These are phyloP conservation scores for Encephalitozoon romaleae DNA, from an alignment of 371 early-diverging fungal species.

Conservation along the genomic window DNA sequence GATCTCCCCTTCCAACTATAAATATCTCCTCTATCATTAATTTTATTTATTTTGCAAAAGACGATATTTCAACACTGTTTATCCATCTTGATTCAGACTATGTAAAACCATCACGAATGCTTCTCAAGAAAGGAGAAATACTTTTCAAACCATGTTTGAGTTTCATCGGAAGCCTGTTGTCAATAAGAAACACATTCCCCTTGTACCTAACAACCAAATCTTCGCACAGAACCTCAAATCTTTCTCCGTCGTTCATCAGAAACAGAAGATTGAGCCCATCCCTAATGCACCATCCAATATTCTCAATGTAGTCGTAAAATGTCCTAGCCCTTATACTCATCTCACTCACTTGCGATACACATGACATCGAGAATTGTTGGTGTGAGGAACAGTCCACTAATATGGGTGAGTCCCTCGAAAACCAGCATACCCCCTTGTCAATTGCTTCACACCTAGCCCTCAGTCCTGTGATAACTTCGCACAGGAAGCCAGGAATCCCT, in stretches of 20 bases:
- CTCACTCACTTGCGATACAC: not conserved
- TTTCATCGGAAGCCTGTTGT: constrained; percentile 4
- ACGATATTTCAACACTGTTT: not conserved
- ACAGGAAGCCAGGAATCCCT: not conserved
- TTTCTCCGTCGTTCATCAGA: constrained; percentile 5
- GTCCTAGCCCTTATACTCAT: not conserved
- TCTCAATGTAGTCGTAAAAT: not conserved
- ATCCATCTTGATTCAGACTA: not conserved
- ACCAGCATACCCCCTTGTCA: not conserved
- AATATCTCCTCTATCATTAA: constrained; percentile 32
- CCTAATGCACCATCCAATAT: constrained; percentile 18
- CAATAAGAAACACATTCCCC: not conserved
- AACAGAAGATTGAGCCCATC: not conserved
- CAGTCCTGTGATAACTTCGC: not conserved
- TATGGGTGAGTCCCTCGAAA: not conserved
- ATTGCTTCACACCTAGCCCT: not conserved
- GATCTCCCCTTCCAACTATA: not conserved
- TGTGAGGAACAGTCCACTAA: not conserved
- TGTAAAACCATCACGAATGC: not conserved
- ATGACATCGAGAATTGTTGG: not conserved
- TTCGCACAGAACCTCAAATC: not conserved
- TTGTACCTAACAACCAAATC: not conserved
- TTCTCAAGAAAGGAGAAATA: not conserved
- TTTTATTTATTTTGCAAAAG: not conserved
- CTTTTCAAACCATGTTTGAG: constrained; percentile 2